phyloP scores from a whole-genome alignment of 331 rosid species.

The Dryas integrifolia region DNA sequence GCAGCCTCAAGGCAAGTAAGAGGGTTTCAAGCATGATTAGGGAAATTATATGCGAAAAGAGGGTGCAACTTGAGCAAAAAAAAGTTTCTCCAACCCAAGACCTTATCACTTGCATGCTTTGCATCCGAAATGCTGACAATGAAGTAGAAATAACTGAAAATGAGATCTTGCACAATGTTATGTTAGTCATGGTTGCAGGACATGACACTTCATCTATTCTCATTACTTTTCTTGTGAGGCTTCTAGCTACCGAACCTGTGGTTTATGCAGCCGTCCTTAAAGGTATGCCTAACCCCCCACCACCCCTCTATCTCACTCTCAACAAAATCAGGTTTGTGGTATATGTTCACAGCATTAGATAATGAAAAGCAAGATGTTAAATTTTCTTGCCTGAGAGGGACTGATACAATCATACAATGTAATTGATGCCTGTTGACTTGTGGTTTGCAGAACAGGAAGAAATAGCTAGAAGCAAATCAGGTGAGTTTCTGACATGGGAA shows the following conservation, averaged over 20 bases:
- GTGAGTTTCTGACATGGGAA: constrained; percentile 58
- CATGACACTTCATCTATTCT: constrained; percentile 64
- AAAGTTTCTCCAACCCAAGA: constrained; percentile 46
- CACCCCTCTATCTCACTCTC: no score
- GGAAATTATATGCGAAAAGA: constrained; percentile 46
- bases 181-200: constrained; percentile 64
- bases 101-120: constrained; percentile 58
- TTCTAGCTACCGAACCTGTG: constrained; percentile 51
- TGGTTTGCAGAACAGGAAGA: constrained; percentile 55
- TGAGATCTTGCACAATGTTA: constrained; percentile 56
- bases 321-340: neutral
- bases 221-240: constrained; percentile 52
- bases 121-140: constrained; percentile 32
- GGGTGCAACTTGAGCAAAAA: constrained; percentile 34
- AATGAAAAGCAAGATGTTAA: no score
- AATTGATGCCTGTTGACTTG: neutral
- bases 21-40: constrained; percentile 43
- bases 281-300: no score
- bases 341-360: neutral
- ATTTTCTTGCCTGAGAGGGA: neutral
- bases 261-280: no score
- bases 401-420: neutral
- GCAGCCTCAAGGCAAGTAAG: constrained; percentile 53
- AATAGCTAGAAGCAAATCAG: constrained; percentile 47
- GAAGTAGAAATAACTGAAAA: constrained; percentile 41